A percentile compares a stretch with the other conserved stretches of the same genome.
Conservation (phyloP, 106 monocot genomes). For the Phalaenopsis aphrodite region DNA sequence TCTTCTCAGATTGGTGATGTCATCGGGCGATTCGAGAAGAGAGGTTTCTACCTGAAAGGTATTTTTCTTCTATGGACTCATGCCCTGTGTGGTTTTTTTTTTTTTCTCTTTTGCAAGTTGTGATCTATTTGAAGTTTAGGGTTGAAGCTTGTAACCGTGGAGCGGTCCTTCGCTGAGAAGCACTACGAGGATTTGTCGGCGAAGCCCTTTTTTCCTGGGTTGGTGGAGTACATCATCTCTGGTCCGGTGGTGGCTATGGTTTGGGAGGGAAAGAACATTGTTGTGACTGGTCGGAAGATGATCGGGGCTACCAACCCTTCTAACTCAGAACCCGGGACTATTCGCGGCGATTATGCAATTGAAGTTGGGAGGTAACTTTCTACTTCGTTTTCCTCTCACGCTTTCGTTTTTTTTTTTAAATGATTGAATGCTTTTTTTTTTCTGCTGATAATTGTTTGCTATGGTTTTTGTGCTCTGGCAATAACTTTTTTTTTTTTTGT, state of each 20-base stretch:
- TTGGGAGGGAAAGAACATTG: constrained; percentile 89
- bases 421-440: background rate
- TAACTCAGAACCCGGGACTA: constrained; percentile 78
- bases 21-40: constrained; percentile 89
- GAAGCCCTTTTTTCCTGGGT: constrained; percentile 79
- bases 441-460: no score
- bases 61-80: background rate
- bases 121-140: constrained; percentile 21
- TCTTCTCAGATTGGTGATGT: constrained; percentile 60
- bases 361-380: constrained; percentile 65
- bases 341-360: constrained; percentile 79
- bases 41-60: constrained; percentile 88
- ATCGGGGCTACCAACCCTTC: constrained; percentile 87
- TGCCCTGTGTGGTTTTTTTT: background rate
- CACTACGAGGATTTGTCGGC: constrained; percentile 82
- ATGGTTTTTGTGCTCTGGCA: background rate
- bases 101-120: background rate
- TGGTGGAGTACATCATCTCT: constrained; percentile 92
- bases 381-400: background rate
- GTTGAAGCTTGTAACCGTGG: constrained; percentile 76
- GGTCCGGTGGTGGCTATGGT: constrained; percentile 98
- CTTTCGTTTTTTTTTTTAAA: background rate
- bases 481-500: background rate
- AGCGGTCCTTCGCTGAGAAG: constrained; percentile 78
- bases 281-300: constrained; percentile 75